A percentile compares a stretch with the other conserved stretches of the same genome.
Evolutionary conservation across 2,329 filamentous ascomycete species (phyloP).

Genomic region (Fusarium sp.): DNA sequence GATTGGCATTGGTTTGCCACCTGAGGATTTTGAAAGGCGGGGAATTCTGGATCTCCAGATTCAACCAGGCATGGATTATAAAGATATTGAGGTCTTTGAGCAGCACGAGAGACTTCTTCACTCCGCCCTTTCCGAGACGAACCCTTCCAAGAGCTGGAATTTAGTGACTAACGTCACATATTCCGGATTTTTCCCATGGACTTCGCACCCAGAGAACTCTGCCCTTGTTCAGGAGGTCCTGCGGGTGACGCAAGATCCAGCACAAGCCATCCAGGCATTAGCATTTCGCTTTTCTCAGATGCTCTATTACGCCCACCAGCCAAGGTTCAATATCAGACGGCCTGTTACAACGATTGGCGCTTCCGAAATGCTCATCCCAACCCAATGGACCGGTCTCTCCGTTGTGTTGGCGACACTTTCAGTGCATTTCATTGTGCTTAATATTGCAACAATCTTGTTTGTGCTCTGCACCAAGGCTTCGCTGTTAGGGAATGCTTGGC

Average conservation of each 20-base stretch:
- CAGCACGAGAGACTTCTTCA: neutral
- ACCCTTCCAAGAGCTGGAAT: neutral
- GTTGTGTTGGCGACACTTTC: neutral
- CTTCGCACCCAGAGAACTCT: conserved; percentile 10
- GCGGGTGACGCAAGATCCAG: conserved; percentile 7
- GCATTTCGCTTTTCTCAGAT: conserved; percentile 15
- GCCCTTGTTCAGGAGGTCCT: conserved; percentile 17
- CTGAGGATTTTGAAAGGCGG: neutral
- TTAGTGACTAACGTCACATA: neutral
- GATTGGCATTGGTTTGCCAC: neutral
- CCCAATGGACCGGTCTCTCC: neutral
- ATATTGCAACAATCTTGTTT: neutral
- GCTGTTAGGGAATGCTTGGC: conserved; percentile 19
- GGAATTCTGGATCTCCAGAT: neutral
- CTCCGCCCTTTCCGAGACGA: neutral
- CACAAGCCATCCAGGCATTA: conserved; percentile 3
- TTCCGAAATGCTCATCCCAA: conserved; percentile 2
- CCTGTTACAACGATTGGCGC: neutral
- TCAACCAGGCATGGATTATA: neutral
- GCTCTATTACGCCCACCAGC: conserved; percentile 15
- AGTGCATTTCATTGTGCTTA: neutral
- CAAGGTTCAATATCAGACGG: neutral
- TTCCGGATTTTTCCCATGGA: neutral
- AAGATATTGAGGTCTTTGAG: neutral
- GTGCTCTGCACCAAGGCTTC: neutral